Conservation (phyloP, 2,329 filamentous ascomycete genomes). For the Amesomyces nigricolor region DNA sequence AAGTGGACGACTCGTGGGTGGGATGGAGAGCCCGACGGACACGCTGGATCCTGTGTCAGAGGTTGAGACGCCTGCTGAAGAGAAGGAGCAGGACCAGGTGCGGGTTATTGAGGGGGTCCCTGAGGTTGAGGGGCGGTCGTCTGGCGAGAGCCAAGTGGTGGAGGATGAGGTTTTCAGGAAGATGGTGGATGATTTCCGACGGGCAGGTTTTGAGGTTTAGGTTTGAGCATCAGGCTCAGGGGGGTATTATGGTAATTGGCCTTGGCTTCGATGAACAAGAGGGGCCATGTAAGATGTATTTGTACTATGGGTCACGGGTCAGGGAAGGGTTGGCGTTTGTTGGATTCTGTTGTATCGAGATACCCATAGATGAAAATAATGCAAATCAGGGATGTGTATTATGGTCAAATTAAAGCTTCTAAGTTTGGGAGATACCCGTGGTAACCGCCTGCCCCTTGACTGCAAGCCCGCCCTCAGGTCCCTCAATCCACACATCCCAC, state of each 20-base stretch:
- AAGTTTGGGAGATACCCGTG: background rate
- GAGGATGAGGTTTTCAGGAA: conserved; percentile 13
- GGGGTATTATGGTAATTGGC: background rate
- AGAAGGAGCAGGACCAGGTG: background rate
- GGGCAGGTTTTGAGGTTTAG: conserved; percentile 17
- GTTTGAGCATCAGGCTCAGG: too few relatives aligned
- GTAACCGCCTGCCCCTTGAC: conserved; percentile 48
- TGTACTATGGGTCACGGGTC: background rate
- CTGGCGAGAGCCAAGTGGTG: conserved; percentile 1
- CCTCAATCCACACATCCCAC: conserved; percentile 63
- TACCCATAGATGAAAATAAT: conserved; percentile 9
- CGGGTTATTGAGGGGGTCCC: background rate
- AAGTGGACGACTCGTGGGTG: conserved; percentile 3
- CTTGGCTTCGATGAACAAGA: background rate
- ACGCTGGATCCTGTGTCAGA: conserved; percentile 24
- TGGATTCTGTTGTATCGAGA: background rate
- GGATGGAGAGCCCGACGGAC: conserved; percentile 24
- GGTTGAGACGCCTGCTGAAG: conserved; percentile 22
- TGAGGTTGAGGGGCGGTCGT: background rate
- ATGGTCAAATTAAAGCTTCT: too few relatives aligned
- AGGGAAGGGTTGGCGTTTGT: conserved; percentile 3
- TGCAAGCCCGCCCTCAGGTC: conserved; percentile 53
- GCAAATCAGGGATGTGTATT: too few relatives aligned
- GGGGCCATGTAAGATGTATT: background rate
- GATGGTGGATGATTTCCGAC: conserved; percentile 19